Base-by-base conservation (phyloP, 129 eudicot genomes). In the Saussurea involucrata region DNA sequence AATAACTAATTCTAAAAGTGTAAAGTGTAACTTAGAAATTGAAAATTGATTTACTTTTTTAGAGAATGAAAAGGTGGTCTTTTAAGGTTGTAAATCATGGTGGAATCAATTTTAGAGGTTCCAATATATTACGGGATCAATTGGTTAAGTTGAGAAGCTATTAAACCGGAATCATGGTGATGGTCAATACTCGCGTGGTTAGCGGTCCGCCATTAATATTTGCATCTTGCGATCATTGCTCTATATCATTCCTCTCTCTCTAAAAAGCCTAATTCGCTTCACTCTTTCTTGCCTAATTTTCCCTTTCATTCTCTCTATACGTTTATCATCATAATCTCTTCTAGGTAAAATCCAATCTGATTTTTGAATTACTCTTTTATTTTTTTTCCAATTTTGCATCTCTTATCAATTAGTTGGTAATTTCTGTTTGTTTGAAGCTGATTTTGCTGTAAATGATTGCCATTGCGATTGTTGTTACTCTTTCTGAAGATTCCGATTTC, bases 191-290 rank as follows among this genome's bases (percentile, higher is more conserved):
- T 53, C 6, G 22, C 22, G 61, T 0, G 3, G 22, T 53, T 17
- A 53, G 9, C 61, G 61, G 61, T 53, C 61, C 9, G 1, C 61
- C 61, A 53, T 53, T 2, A 49, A 49, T 49, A 15, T 37, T 37
- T 37, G 44, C 44, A 37, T 37, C 10, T 12, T 1, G 2, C 44
- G 44, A 37, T 37, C 9, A 7, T 37, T 37, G 0, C 44, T 78
- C 82, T 69, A 42, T 76, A 18, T 60, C 65, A n/a, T 60, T 24
- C 3, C 63, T 37, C 36, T 70, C 65, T 22, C 73, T 66, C 73
- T 65, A 71, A 71, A 79, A 71, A 71, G 40, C 36, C 25, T 71
- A 20, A n/a, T 78, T 78, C 77, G 7, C 66, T 36, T 63, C 71
- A 63, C 63, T 78, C 64, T 78, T 55, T 77, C 75, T 77, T 40